Percentiles rank a stretch among this genome's conserved stretches.
phyloP scores from a whole-genome alignment of 495 filamentous ascomycete species.

The Penicilliopsis zonata region DNA sequence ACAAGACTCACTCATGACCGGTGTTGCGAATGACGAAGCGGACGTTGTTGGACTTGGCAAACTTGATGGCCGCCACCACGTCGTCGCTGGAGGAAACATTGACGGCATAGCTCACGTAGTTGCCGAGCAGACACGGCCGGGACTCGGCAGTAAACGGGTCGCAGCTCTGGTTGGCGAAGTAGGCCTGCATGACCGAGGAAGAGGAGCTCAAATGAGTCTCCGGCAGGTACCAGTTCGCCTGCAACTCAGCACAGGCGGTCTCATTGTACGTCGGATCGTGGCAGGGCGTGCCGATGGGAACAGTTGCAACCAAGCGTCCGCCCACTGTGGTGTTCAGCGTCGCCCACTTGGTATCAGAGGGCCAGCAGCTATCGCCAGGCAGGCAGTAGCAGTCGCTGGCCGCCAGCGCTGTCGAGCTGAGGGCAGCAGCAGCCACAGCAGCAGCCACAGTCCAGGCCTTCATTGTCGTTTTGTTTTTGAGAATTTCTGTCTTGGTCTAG shows the following conservation, averaged over 20 bases:
- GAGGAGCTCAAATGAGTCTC: conserved; percentile 21
- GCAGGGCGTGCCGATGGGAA: conserved; percentile 33
- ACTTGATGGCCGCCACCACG: conserved; percentile 26
- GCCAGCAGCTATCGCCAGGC: conserved; percentile 37
- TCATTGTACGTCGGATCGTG: conserved; percentile 27
- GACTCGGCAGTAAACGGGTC: conserved; percentile 39
- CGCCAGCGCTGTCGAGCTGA: no score
- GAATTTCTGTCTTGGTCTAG: no score
- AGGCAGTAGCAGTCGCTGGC: no score
- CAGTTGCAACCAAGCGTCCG: conserved; percentile 32
- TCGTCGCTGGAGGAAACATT: conserved; percentile 21
- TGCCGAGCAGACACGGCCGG: conserved; percentile 43
- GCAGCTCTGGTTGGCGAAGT: conserved; percentile 36
- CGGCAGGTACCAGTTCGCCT: conserved; percentile 16
- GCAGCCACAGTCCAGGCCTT: no score
- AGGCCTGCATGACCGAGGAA: conserved; percentile 31
- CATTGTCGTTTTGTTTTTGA: no score
- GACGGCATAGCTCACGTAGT: conserved; percentile 41
- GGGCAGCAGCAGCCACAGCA: no score
- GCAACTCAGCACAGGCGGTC: conserved; percentile 13
- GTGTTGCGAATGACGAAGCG: conserved; percentile 57
- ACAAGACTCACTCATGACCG: conserved; percentile 28
- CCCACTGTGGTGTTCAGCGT: conserved; percentile 28
- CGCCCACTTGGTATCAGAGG: conserved; percentile 24
- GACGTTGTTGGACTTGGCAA: conserved; percentile 41